Conservation (phyloP, 2,329 filamentous ascomycete genomes). For the Phaeosphaeriaceae sp. region DNA sequence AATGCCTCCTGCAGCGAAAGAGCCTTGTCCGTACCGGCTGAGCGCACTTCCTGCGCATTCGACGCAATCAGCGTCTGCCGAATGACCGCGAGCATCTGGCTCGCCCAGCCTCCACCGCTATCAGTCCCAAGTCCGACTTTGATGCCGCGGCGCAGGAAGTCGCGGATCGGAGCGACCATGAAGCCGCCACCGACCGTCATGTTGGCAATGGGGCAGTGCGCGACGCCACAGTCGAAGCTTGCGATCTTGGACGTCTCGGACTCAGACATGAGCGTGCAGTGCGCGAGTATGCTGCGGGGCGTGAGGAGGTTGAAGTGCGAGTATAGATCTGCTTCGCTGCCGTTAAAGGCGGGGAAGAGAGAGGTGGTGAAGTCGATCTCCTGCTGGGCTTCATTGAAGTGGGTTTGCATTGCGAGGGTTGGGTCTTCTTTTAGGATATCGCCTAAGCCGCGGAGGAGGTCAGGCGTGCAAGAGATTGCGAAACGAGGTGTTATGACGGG, state of each 20-base stretch:
- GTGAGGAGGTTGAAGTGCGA: conserved; percentile 62
- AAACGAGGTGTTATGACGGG: conserved; percentile 56
- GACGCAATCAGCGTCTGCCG: conserved; percentile 63
- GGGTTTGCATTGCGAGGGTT: conserved; percentile 67
- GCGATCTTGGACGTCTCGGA: conserved; percentile 61
- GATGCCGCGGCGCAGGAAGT: conserved; percentile 64
- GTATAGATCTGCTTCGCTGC: conserved; percentile 67
- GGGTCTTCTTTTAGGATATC: conserved; percentile 56
- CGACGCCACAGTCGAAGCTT: conserved; percentile 63
- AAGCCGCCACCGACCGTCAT: conserved; percentile 60
- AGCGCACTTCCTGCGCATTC: conserved; percentile 43
- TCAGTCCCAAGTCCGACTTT: conserved; percentile 74
- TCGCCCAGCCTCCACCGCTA: conserved; percentile 68
- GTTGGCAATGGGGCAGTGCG: conserved; percentile 70
- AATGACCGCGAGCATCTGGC: conserved; percentile 66
- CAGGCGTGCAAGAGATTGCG: conserved; percentile 65
- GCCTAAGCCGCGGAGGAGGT: conserved; percentile 64
- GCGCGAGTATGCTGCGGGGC: conserved; percentile 66
- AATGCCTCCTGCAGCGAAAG: conserved; percentile 51
- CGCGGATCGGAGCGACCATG: conserved; percentile 66
- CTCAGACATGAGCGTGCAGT: conserved; percentile 68
- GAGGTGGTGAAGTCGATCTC: conserved; percentile 63
- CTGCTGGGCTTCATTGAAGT: conserved; percentile 70
- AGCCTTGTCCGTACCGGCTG: conserved; percentile 46
- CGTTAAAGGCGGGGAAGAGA: conserved; percentile 62